Base-by-base conservation (phyloP, 2,329 filamentous ascomycete genomes). In the Diplodia sapinea region DNA sequence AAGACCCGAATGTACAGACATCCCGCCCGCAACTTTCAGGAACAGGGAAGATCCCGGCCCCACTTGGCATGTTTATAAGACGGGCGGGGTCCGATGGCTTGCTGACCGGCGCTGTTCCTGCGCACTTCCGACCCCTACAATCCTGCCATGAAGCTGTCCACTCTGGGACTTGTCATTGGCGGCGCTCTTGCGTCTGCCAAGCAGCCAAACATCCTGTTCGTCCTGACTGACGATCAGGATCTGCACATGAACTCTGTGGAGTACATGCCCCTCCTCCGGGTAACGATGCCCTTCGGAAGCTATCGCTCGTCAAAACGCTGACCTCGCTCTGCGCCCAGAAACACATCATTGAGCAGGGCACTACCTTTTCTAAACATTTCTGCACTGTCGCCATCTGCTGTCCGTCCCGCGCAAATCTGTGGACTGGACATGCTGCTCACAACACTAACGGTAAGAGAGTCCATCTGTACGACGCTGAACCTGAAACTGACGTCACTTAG, bases 171-270 rank as follows among this genome's bases (percentile, higher is more conserved):
- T 15, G 31, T 66, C 51, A 29, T 66, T 5, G 33, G 63, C 63
- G 63, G 52, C 63, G 63, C 63, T 57, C 23, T 66, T 33, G 63
- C 63, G 51, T 49, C 51, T 13, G 63, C 63, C 29, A 66, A 66
- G 31, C 63, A 66, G 31, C 74, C 74, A 1, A 91, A 91, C 70
- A 85, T 91, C 55, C 79, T 91, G 23, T 88, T 91, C 72, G 86
- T 91, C 68, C 80, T 91, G 49, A 89, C 87, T 0, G 89, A 91
- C 69, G 89, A 91, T 69, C 89, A 91, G 72, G 89, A 91, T 72
- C 76, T 87, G 1, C 83, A 86, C 50, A 79, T 91, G 71, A 79
- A 87, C 56, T 90, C 88, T 0, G 73, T 90, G 3, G 79, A 84
- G 0, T 89, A 89, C 68, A 88, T 88, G 81, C 87, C 86, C 0